phyloP scores from a whole-genome alignment of 1,139 yeast species.

The Kodamaea arcana region DNA sequence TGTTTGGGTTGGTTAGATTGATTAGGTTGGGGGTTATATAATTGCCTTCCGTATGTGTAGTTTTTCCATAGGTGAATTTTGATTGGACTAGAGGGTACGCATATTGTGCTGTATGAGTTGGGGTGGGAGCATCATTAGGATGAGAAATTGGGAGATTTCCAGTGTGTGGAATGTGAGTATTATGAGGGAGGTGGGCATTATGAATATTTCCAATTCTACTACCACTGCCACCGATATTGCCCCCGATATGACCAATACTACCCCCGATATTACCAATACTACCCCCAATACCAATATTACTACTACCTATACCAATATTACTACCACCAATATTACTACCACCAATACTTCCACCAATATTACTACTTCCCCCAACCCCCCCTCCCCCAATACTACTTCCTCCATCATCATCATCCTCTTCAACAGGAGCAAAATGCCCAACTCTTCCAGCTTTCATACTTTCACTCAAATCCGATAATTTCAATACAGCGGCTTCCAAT shows the following conservation, averaged over 20 bases:
- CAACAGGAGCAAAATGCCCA: slow-evolving; percentile 10
- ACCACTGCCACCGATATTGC: neutral
- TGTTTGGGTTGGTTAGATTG: neutral
- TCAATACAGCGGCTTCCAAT: slow-evolving; percentile 27
- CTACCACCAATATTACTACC: too few relatives aligned
- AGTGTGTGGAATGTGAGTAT: neutral
- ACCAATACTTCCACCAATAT: too few relatives aligned
- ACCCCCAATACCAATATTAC: too few relatives aligned
- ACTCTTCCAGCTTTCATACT: slow-evolving; percentile 27
- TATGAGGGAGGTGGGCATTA: neutral
- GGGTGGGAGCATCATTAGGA: neutral
- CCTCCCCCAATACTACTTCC: neutral
- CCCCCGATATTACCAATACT: too few relatives aligned
- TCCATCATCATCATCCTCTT: neutral
- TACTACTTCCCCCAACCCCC: neutral
- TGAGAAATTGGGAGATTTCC: neutral
- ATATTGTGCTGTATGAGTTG: neutral
- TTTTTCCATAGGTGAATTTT: too few relatives aligned
- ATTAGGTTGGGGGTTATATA: neutral
- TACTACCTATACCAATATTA: too few relatives aligned
- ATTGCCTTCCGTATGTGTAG: neutral
- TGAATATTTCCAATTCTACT: neutral
- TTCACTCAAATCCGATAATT: slow-evolving; percentile 32
- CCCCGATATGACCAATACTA: too few relatives aligned
- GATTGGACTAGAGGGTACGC: neutral